Percentiles rank a stretch among this genome's conserved stretches.
Conservation (phyloP, 495 filamentous ascomycete genomes). For the Acidiella bohemica region DNA sequence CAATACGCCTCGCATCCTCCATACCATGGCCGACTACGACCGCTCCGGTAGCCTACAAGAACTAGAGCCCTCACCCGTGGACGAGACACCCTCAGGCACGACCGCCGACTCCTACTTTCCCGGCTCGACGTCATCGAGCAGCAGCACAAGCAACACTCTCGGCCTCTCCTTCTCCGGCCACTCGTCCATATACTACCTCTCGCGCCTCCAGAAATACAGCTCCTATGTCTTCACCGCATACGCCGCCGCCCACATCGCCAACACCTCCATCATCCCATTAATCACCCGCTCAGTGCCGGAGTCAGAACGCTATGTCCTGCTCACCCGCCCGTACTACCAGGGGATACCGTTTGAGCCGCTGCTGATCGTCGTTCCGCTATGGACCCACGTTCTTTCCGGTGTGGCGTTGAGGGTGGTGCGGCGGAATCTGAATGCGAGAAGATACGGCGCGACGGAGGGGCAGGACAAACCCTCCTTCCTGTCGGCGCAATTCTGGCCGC, state of each 20-base stretch:
- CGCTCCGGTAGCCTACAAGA: conserved; percentile 49
- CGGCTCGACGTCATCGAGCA: no score
- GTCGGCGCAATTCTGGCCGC: conserved; percentile 41
- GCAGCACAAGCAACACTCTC: conserved; percentile 24
- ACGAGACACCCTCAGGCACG: conserved; percentile 43
- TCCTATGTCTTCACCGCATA: conserved; percentile 76
- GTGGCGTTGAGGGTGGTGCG: conserved; percentile 62
- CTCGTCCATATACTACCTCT: conserved; percentile 29
- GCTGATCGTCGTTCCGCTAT: conserved; percentile 46
- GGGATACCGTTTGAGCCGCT: conserved; percentile 52
- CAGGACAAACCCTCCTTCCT: conserved; percentile 32
- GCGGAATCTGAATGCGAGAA: conserved; percentile 46
- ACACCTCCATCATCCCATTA: conserved; percentile 48
- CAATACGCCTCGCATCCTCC: background rate
- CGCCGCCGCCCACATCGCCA: conserved; percentile 62
- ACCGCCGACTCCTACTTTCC: no score
- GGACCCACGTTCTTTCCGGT: conserved; percentile 49
- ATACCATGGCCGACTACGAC: conserved; percentile 17
- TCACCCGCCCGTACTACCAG: conserved; percentile 65
- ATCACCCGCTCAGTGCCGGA: conserved; percentile 39
- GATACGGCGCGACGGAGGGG: conserved; percentile 51
- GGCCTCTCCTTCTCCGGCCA: conserved; percentile 27
- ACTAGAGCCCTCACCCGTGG: conserved; percentile 70
- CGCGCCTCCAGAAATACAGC: conserved; percentile 70
- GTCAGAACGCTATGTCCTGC: conserved; percentile 45